Evolutionary conservation across 2,329 filamentous ascomycete genomes (phyloP), one percentile per base, ranked within the genome.

Genomic region (Hymenotorrendiella dingleyae): DNA sequence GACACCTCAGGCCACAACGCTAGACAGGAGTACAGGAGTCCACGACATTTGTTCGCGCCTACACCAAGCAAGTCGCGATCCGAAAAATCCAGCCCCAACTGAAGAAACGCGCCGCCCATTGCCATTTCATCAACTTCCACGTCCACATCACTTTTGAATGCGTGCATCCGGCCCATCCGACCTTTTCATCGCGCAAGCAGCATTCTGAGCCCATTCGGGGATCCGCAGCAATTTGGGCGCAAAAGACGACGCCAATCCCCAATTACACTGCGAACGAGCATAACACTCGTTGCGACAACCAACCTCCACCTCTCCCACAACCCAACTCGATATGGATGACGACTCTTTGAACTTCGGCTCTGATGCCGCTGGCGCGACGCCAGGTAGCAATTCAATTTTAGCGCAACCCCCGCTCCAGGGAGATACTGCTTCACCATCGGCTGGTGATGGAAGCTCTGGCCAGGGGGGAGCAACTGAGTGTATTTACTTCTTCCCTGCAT

Each of bases 331-430:
- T 41, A 82, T 82, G 78, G 78, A 82, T 48, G 76, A 76, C 49
- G 67, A 70, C 52, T 68, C 72, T 48, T 64, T 70, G 55, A 74
- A 65, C 53, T 79, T 76, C 55, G 77, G 70, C 62, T 80, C 76
- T 49, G 72, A 77, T 36, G 69, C 66, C 52, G 74, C 73, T 57
- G 73, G 67, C 55, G 70, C 69, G 51, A 78, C 77, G 35, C 76
- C 77, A 28, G 67, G 68, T 48, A 72, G 69, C 59, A 80, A 78
- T 57, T 69, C 72, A 11, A 71, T 74, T 34, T 65, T 76, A 35
- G 69, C 76, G 46, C 76, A 80, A 52, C 71, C 74, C 8, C 70
- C 72, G 41, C 62, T 75, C 28, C 70, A 72, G 48, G 62, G 64
- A 17, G 71, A 76, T 22, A 50, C 60, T 28, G 50, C 43, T 41